These are phyloP conservation scores for Penicillium paneum DNA, from an alignment of 2,329 filamentous ascomycete genomes.

Conservation along the genomic window DNA sequence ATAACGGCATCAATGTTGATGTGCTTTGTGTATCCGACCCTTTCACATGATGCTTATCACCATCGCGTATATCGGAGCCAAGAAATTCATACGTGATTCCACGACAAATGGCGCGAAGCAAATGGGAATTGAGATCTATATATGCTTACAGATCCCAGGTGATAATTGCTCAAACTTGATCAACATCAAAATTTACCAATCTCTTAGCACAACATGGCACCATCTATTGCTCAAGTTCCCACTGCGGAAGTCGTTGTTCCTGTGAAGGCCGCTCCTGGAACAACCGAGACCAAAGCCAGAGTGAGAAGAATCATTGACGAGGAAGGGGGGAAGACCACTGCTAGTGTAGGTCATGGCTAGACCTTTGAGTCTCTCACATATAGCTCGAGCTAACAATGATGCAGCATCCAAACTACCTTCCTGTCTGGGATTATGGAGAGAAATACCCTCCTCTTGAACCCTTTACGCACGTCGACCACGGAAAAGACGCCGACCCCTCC, in stretches of 20 bases:
- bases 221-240: conserved; percentile 16
- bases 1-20: neutral
- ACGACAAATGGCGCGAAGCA: neutral
- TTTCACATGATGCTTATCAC: neutral
- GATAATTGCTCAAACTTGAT: neutral
- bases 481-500: conserved; percentile 42
- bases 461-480: conserved; percentile 44
- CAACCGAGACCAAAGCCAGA: conserved; percentile 9
- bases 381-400: neutral
- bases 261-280: conserved; percentile 6
- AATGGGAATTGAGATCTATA: neutral
- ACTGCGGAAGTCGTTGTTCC: conserved; percentile 12
- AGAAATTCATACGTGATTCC: neutral
- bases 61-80: neutral
- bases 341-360: conserved; percentile 16
- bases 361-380: neutral
- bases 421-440: conserved; percentile 22
- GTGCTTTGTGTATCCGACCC: neutral
- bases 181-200: neutral
- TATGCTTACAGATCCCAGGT: neutral
- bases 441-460: conserved; percentile 41
- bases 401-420: conserved; percentile 29
- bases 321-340: conserved; percentile 23
- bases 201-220: conserved; percentile 12
- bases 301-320: conserved; percentile 24